phyloP scores from a whole-genome alignment of 257 asterid species.

The Eucommia ulmoides region DNA sequence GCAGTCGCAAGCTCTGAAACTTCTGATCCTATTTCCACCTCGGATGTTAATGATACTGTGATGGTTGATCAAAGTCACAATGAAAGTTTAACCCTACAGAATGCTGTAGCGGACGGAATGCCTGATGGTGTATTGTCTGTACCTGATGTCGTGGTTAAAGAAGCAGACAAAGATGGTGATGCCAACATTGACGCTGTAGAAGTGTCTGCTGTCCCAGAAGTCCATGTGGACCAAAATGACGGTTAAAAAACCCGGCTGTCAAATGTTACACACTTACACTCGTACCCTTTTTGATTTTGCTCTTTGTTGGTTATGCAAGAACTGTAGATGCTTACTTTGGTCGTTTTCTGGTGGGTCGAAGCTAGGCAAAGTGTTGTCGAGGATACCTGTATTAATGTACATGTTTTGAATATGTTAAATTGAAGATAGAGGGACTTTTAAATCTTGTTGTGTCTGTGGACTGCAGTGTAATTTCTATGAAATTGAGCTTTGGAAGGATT shows the following conservation, averaged over 20 bases:
- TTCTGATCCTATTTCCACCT: too few relatives aligned
- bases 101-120: not conserved
- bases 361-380: too few relatives aligned
- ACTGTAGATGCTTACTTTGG: not conserved
- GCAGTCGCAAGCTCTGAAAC: too few relatives aligned
- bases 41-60: slow-evolving; percentile 14
- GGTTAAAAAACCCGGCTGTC: not conserved
- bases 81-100: slow-evolving; percentile 15
- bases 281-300: not conserved
- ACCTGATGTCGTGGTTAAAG: not conserved
- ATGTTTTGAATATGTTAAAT: too few relatives aligned
- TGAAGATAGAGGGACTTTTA: too few relatives aligned
- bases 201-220: not conserved
- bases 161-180: not conserved
- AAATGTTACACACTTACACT: not conserved
- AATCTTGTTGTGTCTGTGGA: too few relatives aligned
- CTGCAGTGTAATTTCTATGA: too few relatives aligned
- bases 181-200: not conserved
- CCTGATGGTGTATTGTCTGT: not conserved
- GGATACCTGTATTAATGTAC: too few relatives aligned
- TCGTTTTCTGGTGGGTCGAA: not conserved
- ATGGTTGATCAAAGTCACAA: slow-evolving; percentile 7
- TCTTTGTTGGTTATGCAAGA: not conserved
- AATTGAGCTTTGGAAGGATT: too few relatives aligned
- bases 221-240: not conserved